phyloP scores from a whole-genome alignment of 352 stramenopile species.

The Phytophthora nicotianae region DNA sequence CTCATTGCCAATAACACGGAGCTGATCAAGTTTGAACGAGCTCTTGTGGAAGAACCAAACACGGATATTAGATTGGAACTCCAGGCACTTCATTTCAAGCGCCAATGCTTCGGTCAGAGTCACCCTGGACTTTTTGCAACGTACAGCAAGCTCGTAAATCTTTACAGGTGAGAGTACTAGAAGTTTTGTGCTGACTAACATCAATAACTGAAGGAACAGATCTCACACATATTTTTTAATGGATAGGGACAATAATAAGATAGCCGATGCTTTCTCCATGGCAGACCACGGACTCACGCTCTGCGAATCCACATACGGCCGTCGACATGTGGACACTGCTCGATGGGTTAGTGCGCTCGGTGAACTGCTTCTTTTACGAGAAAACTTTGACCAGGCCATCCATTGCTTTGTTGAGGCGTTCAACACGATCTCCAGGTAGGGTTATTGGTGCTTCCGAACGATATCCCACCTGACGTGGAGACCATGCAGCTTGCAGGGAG shows the following conservation, averaged over 20 bases:
- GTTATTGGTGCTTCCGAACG: neutral
- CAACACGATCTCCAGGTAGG: slow-evolving; percentile 36
- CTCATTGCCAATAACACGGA: slow-evolving; percentile 16
- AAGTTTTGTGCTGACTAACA: too few species aligned
- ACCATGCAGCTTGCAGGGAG: slow-evolving; percentile 37
- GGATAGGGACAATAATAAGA: slow-evolving; percentile 24
- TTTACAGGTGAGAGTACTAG: slow-evolving; percentile 42
- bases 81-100: slow-evolving; percentile 61
- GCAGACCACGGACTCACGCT: slow-evolving; percentile 48
- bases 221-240: neutral
- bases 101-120: slow-evolving; percentile 35
- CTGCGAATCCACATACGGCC: slow-evolving; percentile 43
- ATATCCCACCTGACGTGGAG: neutral
- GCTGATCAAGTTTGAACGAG: slow-evolving; percentile 12
- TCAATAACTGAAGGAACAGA: too few species aligned
- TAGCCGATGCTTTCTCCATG: slow-evolving; percentile 39
- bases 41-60: slow-evolving; percentile 42
- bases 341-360: slow-evolving; percentile 51
- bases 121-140: slow-evolving; percentile 43
- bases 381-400: slow-evolving; percentile 37
- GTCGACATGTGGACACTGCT: slow-evolving; percentile 41
- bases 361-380: slow-evolving; percentile 41
- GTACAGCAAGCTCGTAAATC: slow-evolving; percentile 43
- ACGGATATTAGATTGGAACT: slow-evolving; percentile 46
- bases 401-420: slow-evolving; percentile 45